A percentile compares a stretch with the other conserved stretches of the same genome.
Conservation (phyloP, 768 basidiomycete species). For the Lentinus brumalis region DNA sequence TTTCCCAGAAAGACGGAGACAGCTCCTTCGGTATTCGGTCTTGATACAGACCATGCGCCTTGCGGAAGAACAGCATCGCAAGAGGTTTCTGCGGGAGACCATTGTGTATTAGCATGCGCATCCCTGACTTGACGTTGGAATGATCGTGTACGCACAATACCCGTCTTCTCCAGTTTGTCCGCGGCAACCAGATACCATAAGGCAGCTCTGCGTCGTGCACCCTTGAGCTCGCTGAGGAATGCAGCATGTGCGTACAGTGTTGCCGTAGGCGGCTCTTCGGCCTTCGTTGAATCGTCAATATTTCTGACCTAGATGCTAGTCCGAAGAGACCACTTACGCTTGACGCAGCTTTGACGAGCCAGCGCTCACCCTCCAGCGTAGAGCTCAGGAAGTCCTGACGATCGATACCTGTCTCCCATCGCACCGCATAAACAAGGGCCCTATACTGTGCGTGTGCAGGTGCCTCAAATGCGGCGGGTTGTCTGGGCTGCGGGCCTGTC, state of each 20-base stretch:
- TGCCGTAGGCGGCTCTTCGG: conserved; percentile 81
- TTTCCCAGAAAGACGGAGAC: conserved; percentile 82
- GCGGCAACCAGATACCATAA: conserved; percentile 82
- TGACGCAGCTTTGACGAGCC: conserved; percentile 85
- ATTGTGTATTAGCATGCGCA: not conserved
- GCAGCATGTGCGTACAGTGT: conserved; percentile 84
- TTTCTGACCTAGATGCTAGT: not conserved
- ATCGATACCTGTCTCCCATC: conserved; percentile 74
- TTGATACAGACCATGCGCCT: conserved; percentile 65
- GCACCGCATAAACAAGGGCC: conserved; percentile 66
- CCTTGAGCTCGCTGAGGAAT: conserved; percentile 60
- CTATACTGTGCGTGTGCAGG: conserved; percentile 68
- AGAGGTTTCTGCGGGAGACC: conserved; percentile 70
- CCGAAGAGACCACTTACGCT: conserved; percentile 52
- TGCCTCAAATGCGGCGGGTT: conserved; percentile 38
- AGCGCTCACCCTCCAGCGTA: conserved; percentile 74
- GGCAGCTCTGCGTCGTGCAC: conserved; percentile 62
- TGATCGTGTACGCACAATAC: conserved; percentile 58
- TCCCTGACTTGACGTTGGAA: not conserved
- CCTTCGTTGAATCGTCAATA: conserved; percentile 45
- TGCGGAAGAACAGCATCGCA: conserved; percentile 79
- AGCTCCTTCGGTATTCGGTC: conserved; percentile 53
- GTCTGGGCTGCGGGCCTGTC: conserved; percentile 35
- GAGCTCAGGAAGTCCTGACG: conserved; percentile 57
- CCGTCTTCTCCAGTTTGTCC: conserved; percentile 78